Evolutionary conservation across 1,284 basidiomycete species (phyloP), one percentile per base, ranked within the genome.

Genomic region (Boletus semigastroideus): DNA sequence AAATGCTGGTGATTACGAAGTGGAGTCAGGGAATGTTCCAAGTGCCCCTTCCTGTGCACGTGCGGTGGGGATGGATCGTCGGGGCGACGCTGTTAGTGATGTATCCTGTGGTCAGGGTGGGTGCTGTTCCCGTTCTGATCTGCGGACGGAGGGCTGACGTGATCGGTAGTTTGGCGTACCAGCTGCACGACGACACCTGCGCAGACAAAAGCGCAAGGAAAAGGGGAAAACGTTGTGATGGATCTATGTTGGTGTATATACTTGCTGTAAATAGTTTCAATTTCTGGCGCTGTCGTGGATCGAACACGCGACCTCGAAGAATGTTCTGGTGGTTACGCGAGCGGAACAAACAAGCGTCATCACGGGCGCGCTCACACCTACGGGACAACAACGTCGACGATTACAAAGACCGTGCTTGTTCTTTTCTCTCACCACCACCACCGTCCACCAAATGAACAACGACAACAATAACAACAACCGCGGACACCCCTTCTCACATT

Each of bases 21-120:
- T 92, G 88, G 88, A 83, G 86, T 57, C 75, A 82, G 61, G 87
- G 86, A 6, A 79, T 83, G 66, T 92, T 86, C 61, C 67, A 75
- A 25, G 79, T 75, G 57, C 84, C 87, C 17, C 70, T 90, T 22
- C 90, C 90, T 11, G 59, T 60, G 47, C 58, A 64, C 49, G 84
- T 92, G 52, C 82, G 80, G 68, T 78, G 78, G 74, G 83, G 81
- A 16, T 90, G 86, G 86, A 64, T 71, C 13, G 57, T 81, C 13
- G 86, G 82, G 22, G 77, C 71, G 17, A 62, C 67, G 16, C 61
- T 86, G 39, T 70, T 92, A 52, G 70, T 86, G 19, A 63, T 87
- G 41, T 92, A 92, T 75, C 87, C 90, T 19, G 70, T 73, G 19
- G 64, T 84, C 7, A 77, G 80, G 75, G 89, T 88, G 57, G 62